Percentiles rank a stretch among this genome's conserved stretches.
These are phyloP conservation scores for Heracleum sosnowskyi DNA, from an alignment of 129 eudicot genomes.

Conservation along the genomic window DNA sequence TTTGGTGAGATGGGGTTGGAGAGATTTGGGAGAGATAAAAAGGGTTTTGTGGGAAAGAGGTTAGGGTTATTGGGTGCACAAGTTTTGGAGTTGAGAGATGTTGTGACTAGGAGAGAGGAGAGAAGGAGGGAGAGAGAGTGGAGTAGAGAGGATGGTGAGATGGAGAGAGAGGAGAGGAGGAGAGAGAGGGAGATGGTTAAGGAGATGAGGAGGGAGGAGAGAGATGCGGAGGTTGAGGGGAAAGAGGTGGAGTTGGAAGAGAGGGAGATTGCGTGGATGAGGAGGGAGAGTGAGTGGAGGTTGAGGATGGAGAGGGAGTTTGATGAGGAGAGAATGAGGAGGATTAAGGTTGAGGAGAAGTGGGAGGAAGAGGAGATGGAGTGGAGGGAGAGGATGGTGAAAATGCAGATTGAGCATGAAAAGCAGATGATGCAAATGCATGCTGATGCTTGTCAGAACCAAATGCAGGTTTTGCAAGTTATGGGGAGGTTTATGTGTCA, in stretches of 20 bases:
- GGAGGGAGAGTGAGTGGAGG: slow-evolving; percentile 46
- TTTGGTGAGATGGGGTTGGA: slow-evolving; percentile 24
- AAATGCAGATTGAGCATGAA: slow-evolving; percentile 75
- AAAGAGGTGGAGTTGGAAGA: slow-evolving; percentile 48
- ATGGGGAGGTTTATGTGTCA: slow-evolving; percentile 68
- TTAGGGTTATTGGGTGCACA: slow-evolving; percentile 56
- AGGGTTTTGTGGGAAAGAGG: slow-evolving; percentile 39
- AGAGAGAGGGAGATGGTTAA: slow-evolving; percentile 26
- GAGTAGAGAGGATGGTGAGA: slow-evolving; percentile 33
- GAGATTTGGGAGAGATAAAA: slow-evolving; percentile 32
- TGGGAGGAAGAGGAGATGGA: slow-evolving; percentile 87
- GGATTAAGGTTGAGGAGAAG: slow-evolving; percentile 76
- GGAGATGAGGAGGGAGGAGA: slow-evolving; percentile 20
- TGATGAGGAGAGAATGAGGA: slow-evolving; percentile 58
- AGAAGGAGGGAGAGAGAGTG: slow-evolving; percentile 61
- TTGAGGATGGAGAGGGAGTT: slow-evolving; percentile 49
- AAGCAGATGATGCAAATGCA: slow-evolving; percentile 94
- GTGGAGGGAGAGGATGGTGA: slow-evolving; percentile 86
- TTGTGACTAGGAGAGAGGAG: slow-evolving; percentile 59
- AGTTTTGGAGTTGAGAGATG: slow-evolving; percentile 62
- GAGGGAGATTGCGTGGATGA: slow-evolving; percentile 35
- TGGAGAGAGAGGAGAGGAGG: slow-evolving; percentile 27
- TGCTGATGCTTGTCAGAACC: slow-evolving; percentile 78
- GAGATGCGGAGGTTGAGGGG: slow-evolving; percentile 25
- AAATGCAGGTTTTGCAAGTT: slow-evolving; percentile 65